A percentile compares a stretch with the other conserved stretches of the same genome.
phyloP scores from a whole-genome alignment of 352 stramenopile species.

The Globisporangium paddicum region DNA sequence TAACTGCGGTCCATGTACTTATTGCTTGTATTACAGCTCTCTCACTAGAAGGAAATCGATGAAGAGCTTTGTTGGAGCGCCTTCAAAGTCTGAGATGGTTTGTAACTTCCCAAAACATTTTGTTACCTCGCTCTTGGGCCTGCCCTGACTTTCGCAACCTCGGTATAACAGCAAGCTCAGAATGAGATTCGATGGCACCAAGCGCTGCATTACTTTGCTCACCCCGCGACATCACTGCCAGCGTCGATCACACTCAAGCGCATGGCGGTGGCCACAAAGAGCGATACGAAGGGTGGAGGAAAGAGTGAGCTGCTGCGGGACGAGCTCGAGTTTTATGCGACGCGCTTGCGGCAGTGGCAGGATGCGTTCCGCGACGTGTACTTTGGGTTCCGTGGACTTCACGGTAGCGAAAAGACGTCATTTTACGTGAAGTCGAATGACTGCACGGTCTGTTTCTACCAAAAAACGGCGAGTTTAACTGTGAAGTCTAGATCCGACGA shows the following conservation, averaged over 20 bases:
- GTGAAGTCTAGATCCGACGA: neutral
- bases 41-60: conserved; percentile 30
- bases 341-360: conserved; percentile 58
- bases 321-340: conserved; percentile 55
- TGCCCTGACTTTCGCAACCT: neutral
- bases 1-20: too few species aligned
- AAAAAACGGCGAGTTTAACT: conserved; percentile 9
- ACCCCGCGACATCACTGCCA: conserved; percentile 49
- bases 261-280: conserved; percentile 21
- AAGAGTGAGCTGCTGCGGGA: conserved; percentile 37
- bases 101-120: too few species aligned
- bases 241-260: conserved; percentile 44
- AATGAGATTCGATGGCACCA: conserved; percentile 53
- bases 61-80: conserved; percentile 17
- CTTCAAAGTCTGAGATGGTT: neutral
- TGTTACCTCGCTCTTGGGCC: too few species aligned
- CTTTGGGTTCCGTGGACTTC: conserved; percentile 39
- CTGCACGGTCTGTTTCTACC: conserved; percentile 58
- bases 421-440: conserved; percentile 68
- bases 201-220: conserved; percentile 61
- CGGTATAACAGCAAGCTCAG: neutral
- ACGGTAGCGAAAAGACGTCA: neutral
- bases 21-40: conserved; percentile 18
- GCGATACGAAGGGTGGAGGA: conserved; percentile 15
- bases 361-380: conserved; percentile 66